Percentiles rank a stretch among this genome's conserved stretches.
phyloP scores from a whole-genome alignment of 2,329 filamentous ascomycete species.

The Clathrospora elynae region DNA sequence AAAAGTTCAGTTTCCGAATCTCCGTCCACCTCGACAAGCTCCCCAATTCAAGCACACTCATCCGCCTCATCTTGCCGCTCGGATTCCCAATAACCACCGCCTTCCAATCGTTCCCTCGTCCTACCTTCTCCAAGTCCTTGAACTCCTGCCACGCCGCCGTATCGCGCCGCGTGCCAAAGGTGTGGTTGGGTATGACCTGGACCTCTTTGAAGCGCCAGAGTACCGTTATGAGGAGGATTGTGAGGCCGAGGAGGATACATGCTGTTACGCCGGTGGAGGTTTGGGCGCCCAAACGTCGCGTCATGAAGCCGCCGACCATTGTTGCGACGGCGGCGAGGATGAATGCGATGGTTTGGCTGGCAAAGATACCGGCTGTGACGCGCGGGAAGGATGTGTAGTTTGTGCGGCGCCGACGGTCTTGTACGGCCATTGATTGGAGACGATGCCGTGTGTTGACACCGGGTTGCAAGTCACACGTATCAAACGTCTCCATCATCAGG shows the following conservation, averaged over 20 bases:
- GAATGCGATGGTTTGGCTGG: conserved; percentile 72
- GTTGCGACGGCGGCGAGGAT: conserved; percentile 71
- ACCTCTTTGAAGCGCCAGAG: conserved; percentile 69
- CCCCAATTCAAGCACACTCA: conserved; percentile 74
- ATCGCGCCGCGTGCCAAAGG: conserved; percentile 47
- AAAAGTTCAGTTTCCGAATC: conserved; percentile 60
- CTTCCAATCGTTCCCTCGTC: conserved; percentile 62
- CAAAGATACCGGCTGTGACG: conserved; percentile 71
- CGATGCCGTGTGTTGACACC: conserved; percentile 64
- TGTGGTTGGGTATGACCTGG: conserved; percentile 69
- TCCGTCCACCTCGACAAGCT: conserved; percentile 72
- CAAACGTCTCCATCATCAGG: conserved; percentile 79
- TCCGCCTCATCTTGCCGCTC: conserved; percentile 67
- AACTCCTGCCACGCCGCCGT: conserved; percentile 42
- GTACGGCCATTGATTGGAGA: conserved; percentile 52
- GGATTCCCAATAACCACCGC: conserved; percentile 75
- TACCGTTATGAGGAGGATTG: conserved; percentile 64
- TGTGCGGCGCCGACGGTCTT: conserved; percentile 58
- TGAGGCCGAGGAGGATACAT: conserved; percentile 68
- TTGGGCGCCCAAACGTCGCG: conserved; percentile 68
- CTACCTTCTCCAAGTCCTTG: conserved; percentile 50
- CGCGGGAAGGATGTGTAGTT: conserved; percentile 79
- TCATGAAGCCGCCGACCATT: conserved; percentile 69
- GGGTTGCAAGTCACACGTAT: conserved; percentile 77
- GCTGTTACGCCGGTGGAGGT: conserved; percentile 71